phyloP scores from a whole-genome alignment of 768 basidiomycete species.

The Serendipita sp. region DNA sequence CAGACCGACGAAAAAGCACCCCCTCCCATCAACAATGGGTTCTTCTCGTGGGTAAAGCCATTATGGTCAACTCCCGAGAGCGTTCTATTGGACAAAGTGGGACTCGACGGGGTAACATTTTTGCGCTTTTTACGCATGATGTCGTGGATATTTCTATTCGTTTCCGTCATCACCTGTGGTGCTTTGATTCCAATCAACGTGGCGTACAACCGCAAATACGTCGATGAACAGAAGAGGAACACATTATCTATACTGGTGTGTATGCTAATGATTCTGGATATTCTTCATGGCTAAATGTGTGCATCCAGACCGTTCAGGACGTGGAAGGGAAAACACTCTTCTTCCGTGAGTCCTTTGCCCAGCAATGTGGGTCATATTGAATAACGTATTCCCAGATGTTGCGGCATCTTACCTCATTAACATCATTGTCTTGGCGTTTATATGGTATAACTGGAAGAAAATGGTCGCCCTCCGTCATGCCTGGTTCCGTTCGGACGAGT shows the following conservation, averaged over 20 bases:
- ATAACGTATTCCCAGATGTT: conserved; percentile 68
- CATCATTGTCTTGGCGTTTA: conserved; percentile 45
- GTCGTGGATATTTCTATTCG: conserved; percentile 48
- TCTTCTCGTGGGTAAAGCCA: conserved; percentile 84
- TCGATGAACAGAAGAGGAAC: conserved; percentile 28
- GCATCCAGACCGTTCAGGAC: conserved; percentile 12
- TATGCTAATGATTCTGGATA: too few species aligned
- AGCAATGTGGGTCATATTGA: background rate
- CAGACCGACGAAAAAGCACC: conserved; percentile 61
- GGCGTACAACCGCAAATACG: conserved; percentile 59
- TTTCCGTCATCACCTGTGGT: conserved; percentile 47
- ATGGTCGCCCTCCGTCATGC: conserved; percentile 65
- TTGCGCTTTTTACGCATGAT: conserved; percentile 81
- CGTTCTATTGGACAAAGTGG: conserved; percentile 75
- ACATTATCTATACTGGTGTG: conserved; percentile 7
- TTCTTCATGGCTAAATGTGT: too few species aligned
- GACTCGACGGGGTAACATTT: conserved; percentile 85
- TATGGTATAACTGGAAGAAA: conserved; percentile 56
- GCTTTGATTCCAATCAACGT: conserved; percentile 79
- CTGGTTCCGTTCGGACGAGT: conserved; percentile 56
- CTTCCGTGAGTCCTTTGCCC: background rate
- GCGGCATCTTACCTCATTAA: conserved; percentile 70
- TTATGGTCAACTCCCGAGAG: conserved; percentile 70
- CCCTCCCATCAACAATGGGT: conserved; percentile 47
- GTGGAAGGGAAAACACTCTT: conserved; percentile 11